Conservation (phyloP, 2,329 filamentous ascomycete species). For the Incumbomyces lentus region DNA sequence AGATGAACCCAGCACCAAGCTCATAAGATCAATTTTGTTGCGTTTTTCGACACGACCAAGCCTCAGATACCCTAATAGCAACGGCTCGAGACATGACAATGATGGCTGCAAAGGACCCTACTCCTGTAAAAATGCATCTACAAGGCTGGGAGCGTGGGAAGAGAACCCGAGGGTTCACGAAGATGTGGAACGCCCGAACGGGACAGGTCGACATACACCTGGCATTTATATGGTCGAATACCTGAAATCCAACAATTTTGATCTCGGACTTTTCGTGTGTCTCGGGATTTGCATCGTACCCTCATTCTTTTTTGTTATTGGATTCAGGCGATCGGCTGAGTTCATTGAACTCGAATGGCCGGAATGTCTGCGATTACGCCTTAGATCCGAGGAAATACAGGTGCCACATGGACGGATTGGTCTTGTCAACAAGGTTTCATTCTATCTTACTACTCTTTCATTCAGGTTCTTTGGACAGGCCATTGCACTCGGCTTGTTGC, state of each 20-base stretch:
- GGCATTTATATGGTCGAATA: slow-evolving; percentile 5
- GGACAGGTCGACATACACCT: slow-evolving; percentile 4
- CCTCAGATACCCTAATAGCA: not conserved
- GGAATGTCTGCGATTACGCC: too few relatives aligned
- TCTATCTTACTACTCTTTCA: too few relatives aligned
- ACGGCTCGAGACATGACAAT: not conserved
- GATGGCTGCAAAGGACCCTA: not conserved
- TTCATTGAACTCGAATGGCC: too few relatives aligned
- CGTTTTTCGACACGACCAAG: not conserved
- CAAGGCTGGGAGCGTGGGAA: not conserved
- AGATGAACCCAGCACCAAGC: slow-evolving; percentile 85
- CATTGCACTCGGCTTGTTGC: too few relatives aligned
- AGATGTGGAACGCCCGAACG: not conserved
- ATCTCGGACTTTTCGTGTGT: too few relatives aligned
- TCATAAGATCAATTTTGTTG: slow-evolving; percentile 42
- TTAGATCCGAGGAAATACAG: too few relatives aligned
- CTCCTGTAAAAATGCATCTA: not conserved
- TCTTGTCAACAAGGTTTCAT: too few relatives aligned
- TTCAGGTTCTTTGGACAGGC: too few relatives aligned
- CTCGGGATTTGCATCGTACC: too few relatives aligned
- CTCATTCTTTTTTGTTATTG: too few relatives aligned
- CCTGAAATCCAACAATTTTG: not conserved
- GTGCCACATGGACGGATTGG: too few relatives aligned
- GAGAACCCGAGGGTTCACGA: not conserved
- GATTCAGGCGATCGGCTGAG: too few relatives aligned